Conservation (phyloP, 768 basidiomycete species). For the Lentinula lateritia region DNA sequence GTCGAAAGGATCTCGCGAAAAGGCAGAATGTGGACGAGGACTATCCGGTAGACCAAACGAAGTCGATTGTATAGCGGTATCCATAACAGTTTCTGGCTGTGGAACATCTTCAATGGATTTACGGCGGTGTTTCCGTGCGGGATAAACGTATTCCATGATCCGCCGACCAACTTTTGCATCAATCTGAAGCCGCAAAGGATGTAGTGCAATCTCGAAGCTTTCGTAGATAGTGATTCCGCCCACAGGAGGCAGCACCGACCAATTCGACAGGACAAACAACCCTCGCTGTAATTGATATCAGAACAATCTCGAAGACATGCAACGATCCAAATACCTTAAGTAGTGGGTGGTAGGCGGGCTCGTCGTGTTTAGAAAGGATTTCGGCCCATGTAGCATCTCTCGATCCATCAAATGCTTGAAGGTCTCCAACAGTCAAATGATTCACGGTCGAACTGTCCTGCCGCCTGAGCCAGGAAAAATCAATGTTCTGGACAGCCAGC, state of each 20-base stretch:
- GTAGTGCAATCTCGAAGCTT: conserved; percentile 72
- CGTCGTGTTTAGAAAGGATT: conserved; percentile 75
- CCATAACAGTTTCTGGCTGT: conserved; percentile 9
- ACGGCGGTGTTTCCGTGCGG: conserved; percentile 44
- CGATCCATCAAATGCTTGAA: conserved; percentile 84
- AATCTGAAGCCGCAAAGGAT: conserved; percentile 82
- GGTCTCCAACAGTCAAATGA: conserved; percentile 65
- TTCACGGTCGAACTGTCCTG: conserved; percentile 86
- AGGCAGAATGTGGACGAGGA: neutral
- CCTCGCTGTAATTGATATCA: conserved; percentile 39
- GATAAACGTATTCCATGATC: conserved; percentile 89
- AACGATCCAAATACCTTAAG: conserved; percentile 46
- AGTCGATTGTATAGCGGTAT: conserved; percentile 7
- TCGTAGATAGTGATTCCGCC: conserved; percentile 91
- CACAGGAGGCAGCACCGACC: conserved; percentile 84
- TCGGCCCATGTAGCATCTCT: conserved; percentile 82
- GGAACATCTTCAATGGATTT: conserved; percentile 16
- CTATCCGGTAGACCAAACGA: neutral
- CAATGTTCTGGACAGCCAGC: conserved; percentile 71
- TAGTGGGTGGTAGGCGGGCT: conserved; percentile 64
- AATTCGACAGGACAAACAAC: conserved; percentile 70
- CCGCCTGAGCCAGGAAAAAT: conserved; percentile 79
- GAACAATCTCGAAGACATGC: neutral
- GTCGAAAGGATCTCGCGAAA: neutral
- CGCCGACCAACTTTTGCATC: conserved; percentile 76